Percentiles rank a stretch among this genome's conserved stretches.
Evolutionary conservation across 345 rosid genomes (phyloP).

Genomic region (Linum tenue): DNA sequence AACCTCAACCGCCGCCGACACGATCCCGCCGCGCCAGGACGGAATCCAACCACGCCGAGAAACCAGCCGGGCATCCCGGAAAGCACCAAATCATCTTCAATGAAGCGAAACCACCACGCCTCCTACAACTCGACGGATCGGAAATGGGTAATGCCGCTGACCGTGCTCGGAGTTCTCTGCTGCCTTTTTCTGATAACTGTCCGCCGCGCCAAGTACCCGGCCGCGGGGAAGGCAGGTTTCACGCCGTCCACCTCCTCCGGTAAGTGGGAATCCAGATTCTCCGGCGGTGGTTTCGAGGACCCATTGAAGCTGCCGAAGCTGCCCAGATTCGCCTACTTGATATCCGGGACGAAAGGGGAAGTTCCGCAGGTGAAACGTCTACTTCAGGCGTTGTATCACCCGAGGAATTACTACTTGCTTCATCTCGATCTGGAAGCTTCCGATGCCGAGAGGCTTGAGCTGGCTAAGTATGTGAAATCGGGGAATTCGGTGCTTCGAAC

Average conservation of each 20-base stretch:
- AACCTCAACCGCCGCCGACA: too few species aligned
- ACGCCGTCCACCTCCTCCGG: constrained; percentile 3
- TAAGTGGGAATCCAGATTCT: constrained; percentile 2
- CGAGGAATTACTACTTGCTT: constrained; percentile 64
- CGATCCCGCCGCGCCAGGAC: not conserved
- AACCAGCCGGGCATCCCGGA: not conserved
- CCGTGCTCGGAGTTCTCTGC: constrained; percentile 24
- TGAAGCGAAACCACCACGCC: constrained; percentile 52
- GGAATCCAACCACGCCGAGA: not conserved
- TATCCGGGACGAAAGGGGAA: constrained; percentile 77
- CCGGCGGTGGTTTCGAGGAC: constrained; percentile 12
- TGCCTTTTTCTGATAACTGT: constrained; percentile 33
- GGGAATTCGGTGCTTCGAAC: constrained; percentile 37
- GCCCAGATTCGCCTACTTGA: constrained; percentile 65
- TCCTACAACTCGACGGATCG: constrained; percentile 30
- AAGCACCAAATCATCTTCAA: constrained; percentile 7
- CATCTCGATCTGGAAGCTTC: constrained; percentile 87
- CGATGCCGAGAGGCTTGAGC: constrained; percentile 62
- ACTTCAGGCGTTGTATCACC: constrained; percentile 64
- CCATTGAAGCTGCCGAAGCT: constrained; percentile 21
- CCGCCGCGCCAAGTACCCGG: constrained; percentile 25
- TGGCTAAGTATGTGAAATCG: constrained; percentile 64
- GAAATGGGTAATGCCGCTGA: constrained; percentile 31
- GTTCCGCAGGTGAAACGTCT: constrained; percentile 47
- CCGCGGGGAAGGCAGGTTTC: constrained; percentile 12